Evolutionary conservation across 2,329 filamentous ascomycete species (phyloP), one percentile per base, ranked within the genome.

Genomic region (Colletotrichum sp.): DNA sequence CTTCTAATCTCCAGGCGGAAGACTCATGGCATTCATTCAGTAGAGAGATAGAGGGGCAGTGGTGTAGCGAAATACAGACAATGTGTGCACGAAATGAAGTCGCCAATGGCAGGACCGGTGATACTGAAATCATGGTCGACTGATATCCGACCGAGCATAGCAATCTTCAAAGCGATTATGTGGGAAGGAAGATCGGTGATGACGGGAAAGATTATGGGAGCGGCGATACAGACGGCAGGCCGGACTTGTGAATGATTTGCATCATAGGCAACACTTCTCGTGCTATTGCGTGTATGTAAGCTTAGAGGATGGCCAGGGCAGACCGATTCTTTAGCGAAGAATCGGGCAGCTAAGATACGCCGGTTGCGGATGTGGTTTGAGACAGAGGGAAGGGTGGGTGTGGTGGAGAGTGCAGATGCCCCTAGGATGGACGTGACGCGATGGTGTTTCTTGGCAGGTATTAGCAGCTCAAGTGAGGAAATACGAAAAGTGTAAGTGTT

Each of bases 371-470:
- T 60, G 70, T 68, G 73, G 57, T 34, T 65, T 76, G 34, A 44
- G 63, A 24, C 69, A 36, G 36, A 16, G 15, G n/a, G 28, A 24
- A 57, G 24, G 32, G 18, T 60, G 49, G 16, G 7, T 49, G 21
- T 24, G 44, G 63, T 49, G 59, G 64, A 64, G 64, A 60, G 34
- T 59, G 24, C 36, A 32, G 24, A 36, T 60, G 44, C 39, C 65
- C 16, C 66, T 73, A 69, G 71, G 52, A 74, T 44, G n/a, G 21
- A 74, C 26, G 64, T 60, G 65, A 71, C 49, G 34, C 71, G 60
- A 64, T 64, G 64, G 70, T 69, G 59, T 34, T 39, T 74, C 74
- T 76, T 76, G 74, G 74, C 70, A 74, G 39, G 65, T 28, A 18
- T 65, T 65, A 44, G 55, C 62, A 18, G 32, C 15, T 34, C 36